A percentile compares a stretch with the other conserved stretches of the same genome.
Conservation (phyloP, 805 yeast species). For the Wickerhamomyces bovis region DNA sequence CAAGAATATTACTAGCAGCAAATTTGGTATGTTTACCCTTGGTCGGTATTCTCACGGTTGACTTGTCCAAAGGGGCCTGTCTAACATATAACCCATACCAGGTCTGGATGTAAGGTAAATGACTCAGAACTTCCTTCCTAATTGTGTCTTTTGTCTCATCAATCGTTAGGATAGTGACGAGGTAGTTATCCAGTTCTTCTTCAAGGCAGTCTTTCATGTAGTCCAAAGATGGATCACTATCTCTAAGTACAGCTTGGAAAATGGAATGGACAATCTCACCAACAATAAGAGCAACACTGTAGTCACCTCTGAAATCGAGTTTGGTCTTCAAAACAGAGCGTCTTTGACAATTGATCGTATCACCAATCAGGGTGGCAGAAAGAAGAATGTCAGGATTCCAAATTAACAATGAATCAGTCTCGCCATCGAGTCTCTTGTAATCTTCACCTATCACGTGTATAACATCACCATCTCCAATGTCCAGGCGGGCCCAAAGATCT, state of each 20-base stretch:
- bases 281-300: conserved; percentile 58
- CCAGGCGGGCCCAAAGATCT: conserved; percentile 54
- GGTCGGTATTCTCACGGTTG: conserved; percentile 22
- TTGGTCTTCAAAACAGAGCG: conserved; percentile 56
- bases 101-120: conserved; percentile 44
- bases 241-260: conserved; percentile 46
- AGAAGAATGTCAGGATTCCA: conserved; percentile 80
- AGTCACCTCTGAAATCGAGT: conserved; percentile 57
- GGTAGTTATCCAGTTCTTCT: conserved; percentile 33
- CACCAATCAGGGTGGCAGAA: conserved; percentile 78
- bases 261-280: conserved; percentile 81
- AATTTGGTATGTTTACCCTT: conserved; percentile 33
- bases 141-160: conserved; percentile 43
- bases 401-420: conserved; percentile 55
- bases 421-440: conserved; percentile 41
- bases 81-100: conserved; percentile 47
- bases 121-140: conserved; percentile 35
- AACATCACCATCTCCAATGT: conserved; percentile 45
- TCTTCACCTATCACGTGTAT: conserved; percentile 52
- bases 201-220: conserved; percentile 31
- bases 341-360: conserved; percentile 67
- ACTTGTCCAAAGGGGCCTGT: conserved; percentile 22
- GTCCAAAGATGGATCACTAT: conserved; percentile 24
- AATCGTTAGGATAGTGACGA: conserved; percentile 50
- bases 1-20: conserved; percentile 60